Evolutionary conservation across 2,329 filamentous ascomycete genomes (phyloP), one percentile per base, ranked within the genome.

Genomic region (Fusarium pininemorale): DNA sequence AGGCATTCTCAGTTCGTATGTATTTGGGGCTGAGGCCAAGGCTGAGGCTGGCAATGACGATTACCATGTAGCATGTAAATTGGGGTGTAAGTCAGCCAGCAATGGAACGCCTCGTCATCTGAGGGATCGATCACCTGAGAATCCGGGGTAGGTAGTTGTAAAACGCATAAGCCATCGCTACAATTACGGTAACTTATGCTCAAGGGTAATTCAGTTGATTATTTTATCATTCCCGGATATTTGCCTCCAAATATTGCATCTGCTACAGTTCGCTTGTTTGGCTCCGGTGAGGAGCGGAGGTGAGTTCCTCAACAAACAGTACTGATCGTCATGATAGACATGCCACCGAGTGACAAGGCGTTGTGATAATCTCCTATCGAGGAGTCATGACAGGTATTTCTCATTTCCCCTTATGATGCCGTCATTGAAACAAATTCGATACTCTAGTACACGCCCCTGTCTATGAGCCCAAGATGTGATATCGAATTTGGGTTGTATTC

Each of bases 91-190:
- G 64, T 59, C 66, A 74, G 71, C 55, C 60, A 70, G 61, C 61
- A 60, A 26, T 26, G 24, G 24, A 26, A 59, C 54, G 71, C 67
- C 71, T 73, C 66, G 70, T 73, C 71, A 73, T 68, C 71, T 55
- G 58, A 48, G 24, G 44, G 53, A 51, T 67, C 28, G 41, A 65
- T 62, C 62, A 60, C 60, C 60, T 69, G 54, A 63, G 32, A 70
- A 69, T 66, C 65, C 35, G 51, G 58, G 44, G 66, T 70, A 48
- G 45, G 26, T 4, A 58, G 24, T 20, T 53, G 57, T 38, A 68
- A 68, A 54, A 55, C 41, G 20, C 32, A 67, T 41, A 48, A 68
- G 28, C 44, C 30, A 37, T 58, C 65, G 32, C 32, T 35, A 15
- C 32, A 35, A 16, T 35, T 16, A 35, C 32, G 32, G 15, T 35